Percentiles rank a stretch among this genome's conserved stretches.
These are phyloP conservation scores for Lepidium campestre DNA, from an alignment of 441 rosid species.

Conservation along the genomic window DNA sequence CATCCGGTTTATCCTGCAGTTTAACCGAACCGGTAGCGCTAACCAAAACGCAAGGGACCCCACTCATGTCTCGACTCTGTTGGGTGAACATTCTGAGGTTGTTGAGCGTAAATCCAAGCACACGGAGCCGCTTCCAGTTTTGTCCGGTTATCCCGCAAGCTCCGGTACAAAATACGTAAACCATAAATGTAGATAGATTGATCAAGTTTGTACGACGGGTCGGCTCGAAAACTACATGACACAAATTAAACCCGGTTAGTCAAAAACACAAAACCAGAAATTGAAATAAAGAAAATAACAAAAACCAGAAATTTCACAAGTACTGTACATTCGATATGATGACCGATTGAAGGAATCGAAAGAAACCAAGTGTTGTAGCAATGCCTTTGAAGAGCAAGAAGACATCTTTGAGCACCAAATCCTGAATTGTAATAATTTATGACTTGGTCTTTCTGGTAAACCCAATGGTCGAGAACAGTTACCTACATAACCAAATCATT, in stretches of 20 bases:
- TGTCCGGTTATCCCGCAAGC: constrained; percentile 28
- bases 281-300: not conserved
- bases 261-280: not conserved
- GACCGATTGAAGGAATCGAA: not conserved
- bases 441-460: constrained; percentile 30
- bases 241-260: too few species aligned
- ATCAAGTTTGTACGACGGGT: constrained; percentile 31
- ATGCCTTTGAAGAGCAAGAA: constrained; percentile 36
- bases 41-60: constrained; percentile 32
- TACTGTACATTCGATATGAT: not conserved
- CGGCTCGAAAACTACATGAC: constrained; percentile 25
- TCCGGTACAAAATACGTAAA: constrained; percentile 33
- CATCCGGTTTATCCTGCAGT: constrained; percentile 27
- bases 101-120: not conserved
- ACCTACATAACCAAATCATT: constrained; percentile 34
- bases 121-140: constrained; percentile 35
- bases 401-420: constrained; percentile 45
- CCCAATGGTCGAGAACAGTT: constrained; percentile 50
- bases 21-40: constrained; percentile 39
- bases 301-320: not conserved
- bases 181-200: constrained; percentile 40
- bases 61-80: constrained; percentile 1
- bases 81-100: not conserved
- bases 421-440: constrained; percentile 29
- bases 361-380: constrained; percentile 11